Evolutionary conservation across 495 filamentous ascomycete genomes (phyloP).

Genomic region (Penicillium maclennaniae): DNA sequence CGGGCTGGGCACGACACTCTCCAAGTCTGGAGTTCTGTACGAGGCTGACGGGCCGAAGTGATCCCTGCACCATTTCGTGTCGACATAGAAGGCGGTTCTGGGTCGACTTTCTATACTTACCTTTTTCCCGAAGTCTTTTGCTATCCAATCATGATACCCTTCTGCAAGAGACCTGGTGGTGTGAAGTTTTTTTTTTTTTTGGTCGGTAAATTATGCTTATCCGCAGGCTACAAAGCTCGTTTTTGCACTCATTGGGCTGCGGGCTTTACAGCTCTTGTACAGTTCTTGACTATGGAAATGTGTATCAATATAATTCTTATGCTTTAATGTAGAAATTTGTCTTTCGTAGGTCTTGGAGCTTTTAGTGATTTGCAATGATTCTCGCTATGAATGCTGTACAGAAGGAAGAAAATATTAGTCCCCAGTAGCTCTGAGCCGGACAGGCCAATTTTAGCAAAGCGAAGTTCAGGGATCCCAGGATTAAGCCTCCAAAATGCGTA

Average conservation of each 20-base stretch:
- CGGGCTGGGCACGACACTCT: constrained; percentile 79
- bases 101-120: constrained; percentile 8
- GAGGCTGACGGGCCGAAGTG: constrained; percentile 60
- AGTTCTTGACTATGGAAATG: constrained; percentile 8
- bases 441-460: not conserved
- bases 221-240: not conserved
- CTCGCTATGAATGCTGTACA: constrained; percentile 26
- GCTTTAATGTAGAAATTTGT: not conserved
- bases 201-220: not conserved
- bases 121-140: constrained; percentile 11
- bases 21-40: constrained; percentile 64
- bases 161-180: constrained; percentile 20
- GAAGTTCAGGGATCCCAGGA: not conserved
- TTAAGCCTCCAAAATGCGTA: not conserved
- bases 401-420: not conserved
- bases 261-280: constrained; percentile 7
- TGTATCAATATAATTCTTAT: constrained; percentile 14
- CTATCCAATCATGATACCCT: constrained; percentile 37
- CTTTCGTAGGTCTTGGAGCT: not conserved
- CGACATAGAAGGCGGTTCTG: not conserved
- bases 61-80: not conserved
- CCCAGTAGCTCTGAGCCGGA: not conserved
- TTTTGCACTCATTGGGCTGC: not conserved
- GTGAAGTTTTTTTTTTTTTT: not conserved
- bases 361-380: constrained; percentile 15